Percentiles rank a stretch among this genome's conserved stretches.
phyloP scores from a whole-genome alignment of 345 rosid species.

The Durio zibethinus region DNA sequence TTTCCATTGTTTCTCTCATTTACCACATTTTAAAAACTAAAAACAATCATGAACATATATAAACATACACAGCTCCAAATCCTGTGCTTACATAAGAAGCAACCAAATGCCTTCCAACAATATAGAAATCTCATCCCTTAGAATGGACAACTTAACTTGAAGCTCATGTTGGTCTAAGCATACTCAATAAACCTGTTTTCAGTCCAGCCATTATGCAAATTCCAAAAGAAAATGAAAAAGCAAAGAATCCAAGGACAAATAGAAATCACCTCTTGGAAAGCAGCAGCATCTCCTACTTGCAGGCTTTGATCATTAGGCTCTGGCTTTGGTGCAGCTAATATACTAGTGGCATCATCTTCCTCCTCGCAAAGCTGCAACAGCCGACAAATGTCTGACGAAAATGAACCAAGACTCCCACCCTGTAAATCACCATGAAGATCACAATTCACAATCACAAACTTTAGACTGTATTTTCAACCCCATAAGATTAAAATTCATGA shows the following conservation, averaged over 20 bases:
- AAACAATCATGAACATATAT: background rate
- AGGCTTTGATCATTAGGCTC: slow-evolving; percentile 76
- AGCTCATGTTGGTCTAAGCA: background rate
- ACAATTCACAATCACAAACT: background rate
- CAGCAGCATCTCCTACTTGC: slow-evolving; percentile 44
- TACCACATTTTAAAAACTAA: background rate
- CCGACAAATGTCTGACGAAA: slow-evolving; percentile 86
- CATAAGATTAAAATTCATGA: background rate
- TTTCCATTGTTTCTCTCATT: background rate
- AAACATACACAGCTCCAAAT: background rate
- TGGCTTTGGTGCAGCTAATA: slow-evolving; percentile 70
- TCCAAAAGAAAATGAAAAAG: background rate
- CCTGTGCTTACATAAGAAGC: background rate
- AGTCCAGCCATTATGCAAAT: slow-evolving; percentile 1
- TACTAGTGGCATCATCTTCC: slow-evolving; percentile 97
- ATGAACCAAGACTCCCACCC: slow-evolving; percentile 85
- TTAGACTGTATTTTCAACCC: background rate
- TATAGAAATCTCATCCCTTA: background rate
- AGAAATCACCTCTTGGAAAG: slow-evolving; percentile 56
- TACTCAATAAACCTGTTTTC: background rate
- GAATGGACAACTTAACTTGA: background rate
- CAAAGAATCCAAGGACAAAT: background rate
- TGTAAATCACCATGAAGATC: slow-evolving; percentile 25
- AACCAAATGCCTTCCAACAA: background rate
- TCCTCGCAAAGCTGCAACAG: slow-evolving; percentile 88